Conservation (phyloP, 1,139 yeast genomes). For the Saccharomyces uvarum region DNA sequence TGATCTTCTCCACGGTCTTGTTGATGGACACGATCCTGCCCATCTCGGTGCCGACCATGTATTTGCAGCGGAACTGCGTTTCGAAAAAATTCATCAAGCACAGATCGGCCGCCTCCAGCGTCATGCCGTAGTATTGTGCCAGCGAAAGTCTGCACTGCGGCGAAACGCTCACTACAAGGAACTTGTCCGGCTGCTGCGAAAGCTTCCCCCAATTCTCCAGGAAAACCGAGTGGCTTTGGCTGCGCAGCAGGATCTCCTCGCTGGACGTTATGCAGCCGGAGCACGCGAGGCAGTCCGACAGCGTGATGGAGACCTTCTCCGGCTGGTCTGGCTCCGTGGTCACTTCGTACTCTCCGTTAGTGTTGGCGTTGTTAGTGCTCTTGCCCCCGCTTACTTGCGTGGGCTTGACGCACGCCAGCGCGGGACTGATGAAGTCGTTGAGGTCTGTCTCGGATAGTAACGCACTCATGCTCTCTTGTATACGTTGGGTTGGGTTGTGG, state of each 20-base stretch:
- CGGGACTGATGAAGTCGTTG: conserved; percentile 91
- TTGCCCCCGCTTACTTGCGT: conserved; percentile 39
- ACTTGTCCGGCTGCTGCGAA: conserved; percentile 20
- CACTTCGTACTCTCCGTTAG: conserved; percentile 67
- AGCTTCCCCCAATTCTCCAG: conserved; percentile 46
- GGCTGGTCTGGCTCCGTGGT: conserved; percentile 49
- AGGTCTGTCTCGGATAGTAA: conserved; percentile 79
- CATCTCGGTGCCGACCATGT: conserved; percentile 76
- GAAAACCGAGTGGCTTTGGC: conserved; percentile 80
- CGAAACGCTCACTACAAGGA: conserved; percentile 70
- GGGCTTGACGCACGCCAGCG: conserved; percentile 90
- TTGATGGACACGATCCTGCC: conserved; percentile 68
- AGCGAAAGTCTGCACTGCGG: conserved; percentile 83
- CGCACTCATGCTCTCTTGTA: conserved; percentile 56
- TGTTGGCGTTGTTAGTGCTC: conserved; percentile 61
- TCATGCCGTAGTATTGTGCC: conserved; percentile 56
- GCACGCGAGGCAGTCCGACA: conserved; percentile 92
- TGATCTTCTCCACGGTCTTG: conserved; percentile 49
- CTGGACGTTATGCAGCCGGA: conserved; percentile 96
- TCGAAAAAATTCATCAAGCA: conserved; percentile 52
- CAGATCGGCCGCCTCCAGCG: conserved; percentile 53
- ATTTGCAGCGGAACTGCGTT: conserved; percentile 56
- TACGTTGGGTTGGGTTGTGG: not conserved
- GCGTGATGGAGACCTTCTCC: conserved; percentile 77
- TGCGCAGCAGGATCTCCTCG: conserved; percentile 83